Evolutionary conservation across 768 basidiomycete genomes (phyloP), one percentile per base, ranked within the genome.

Genomic region (Podaxis mareebaensis): DNA sequence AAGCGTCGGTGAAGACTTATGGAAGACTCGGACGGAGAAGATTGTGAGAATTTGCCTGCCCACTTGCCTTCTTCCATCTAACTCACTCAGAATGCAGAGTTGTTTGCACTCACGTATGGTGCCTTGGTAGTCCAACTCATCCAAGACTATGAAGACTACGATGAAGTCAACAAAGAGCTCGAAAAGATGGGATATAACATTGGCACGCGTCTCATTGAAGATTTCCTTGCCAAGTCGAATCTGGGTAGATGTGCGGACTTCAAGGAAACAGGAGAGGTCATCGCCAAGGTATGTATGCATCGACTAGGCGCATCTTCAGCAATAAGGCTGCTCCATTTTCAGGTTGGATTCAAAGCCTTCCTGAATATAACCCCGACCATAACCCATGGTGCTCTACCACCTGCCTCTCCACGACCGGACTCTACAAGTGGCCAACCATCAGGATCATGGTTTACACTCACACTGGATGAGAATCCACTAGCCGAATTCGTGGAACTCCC

Each of bases 141-240:
- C 66, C 97, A 99, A 72, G 97, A 99, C 76, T 99, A 98, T 71
- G 97, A 99, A 71, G 96, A 99, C 79, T 99, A 97, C 72, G 84
- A 83, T 13, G 94, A 96, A 73, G 92, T 94, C 66, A 94, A 94
- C 76, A 96, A 93, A 74, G 96, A 99, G 74, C 88, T 99, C 2
- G 96, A 99, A 70, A 96, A 95, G 79, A 99, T 98, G 96, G 97
- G 97, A 3, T 98, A 97, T 76, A 97, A 96, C 73, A 99, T 99
- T 64, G 97, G 97, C 28, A 96, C 90, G 24, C 83, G 97, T 42
- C 78, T 99, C 59, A 97, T 99, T 62, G 97, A 99, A 72, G 97
- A 99, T 72, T 97, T 99, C 71, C 83, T 99, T 53, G 96, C 97
- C 24, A 87, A 93, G 72, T 95, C 95, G 66, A 87, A 84, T n/a